Percentiles rank a stretch among this genome's conserved stretches.
These are phyloP conservation scores for Cladobotryum protrusum DNA, from an alignment of 2,329 filamentous ascomycete genomes.

Conservation along the genomic window DNA sequence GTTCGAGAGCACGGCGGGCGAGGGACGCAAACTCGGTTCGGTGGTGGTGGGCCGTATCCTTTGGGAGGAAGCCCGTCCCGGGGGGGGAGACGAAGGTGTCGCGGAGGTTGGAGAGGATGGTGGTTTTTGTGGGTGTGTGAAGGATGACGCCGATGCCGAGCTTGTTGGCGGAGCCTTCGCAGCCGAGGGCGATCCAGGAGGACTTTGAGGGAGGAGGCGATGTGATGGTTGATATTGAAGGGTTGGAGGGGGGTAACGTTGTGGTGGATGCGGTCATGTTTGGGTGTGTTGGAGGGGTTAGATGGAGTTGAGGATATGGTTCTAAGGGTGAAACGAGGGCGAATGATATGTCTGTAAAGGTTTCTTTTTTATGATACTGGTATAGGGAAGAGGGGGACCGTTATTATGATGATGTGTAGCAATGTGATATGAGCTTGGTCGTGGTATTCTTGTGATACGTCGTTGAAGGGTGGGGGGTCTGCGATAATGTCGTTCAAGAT, in stretches of 20 bases:
- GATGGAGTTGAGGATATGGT: too few relatives aligned
- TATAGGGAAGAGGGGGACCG: too few relatives aligned
- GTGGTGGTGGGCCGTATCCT: constrained; percentile 93
- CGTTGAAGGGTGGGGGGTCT: too few relatives aligned
- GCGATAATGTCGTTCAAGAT: too few relatives aligned
- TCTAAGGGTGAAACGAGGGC: too few relatives aligned
- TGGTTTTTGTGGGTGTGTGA: constrained; percentile 54
- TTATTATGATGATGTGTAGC: too few relatives aligned
- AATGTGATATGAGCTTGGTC: too few relatives aligned
- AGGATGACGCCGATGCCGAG: constrained; percentile 88
- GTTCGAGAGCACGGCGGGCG: constrained; percentile 70
- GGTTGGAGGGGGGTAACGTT: not conserved
- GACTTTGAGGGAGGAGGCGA: not conserved
- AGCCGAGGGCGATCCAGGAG: constrained; percentile 50
- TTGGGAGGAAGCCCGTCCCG: constrained; percentile 89
- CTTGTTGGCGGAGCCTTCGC: constrained; percentile 96
- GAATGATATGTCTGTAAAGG: too few relatives aligned
- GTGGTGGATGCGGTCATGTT: not conserved
- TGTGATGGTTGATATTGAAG: not conserved
- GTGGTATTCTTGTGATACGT: too few relatives aligned
- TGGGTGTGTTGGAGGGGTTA: too few relatives aligned
- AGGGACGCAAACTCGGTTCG: constrained; percentile 75
- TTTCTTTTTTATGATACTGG: too few relatives aligned
- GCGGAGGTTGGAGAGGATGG: constrained; percentile 85
- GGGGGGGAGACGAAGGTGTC: constrained; percentile 91